A percentile compares a stretch with the other conserved stretches of the same genome.
phyloP scores from a whole-genome alignment of 352 stramenopile species.

The Phytopythium vexans region DNA sequence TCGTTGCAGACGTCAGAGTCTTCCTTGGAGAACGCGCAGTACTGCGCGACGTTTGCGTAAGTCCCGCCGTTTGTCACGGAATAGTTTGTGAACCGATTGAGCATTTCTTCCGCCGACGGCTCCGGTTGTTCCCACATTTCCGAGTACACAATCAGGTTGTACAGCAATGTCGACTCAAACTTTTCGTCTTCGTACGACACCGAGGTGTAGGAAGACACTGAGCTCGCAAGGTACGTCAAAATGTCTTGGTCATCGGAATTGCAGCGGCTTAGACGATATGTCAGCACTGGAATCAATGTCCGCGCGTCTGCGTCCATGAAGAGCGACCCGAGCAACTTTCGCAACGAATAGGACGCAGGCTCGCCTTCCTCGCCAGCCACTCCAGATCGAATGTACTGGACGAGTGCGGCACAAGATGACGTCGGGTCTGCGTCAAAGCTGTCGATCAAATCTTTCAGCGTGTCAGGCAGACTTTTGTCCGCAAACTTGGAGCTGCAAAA shows the following conservation, averaged over 20 bases:
- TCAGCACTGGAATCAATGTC: conserved; percentile 29
- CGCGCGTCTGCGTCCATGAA: conserved; percentile 13
- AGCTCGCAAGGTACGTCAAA: conserved; percentile 18
- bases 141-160: conserved; percentile 46
- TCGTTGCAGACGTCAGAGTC: conserved; percentile 20
- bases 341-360: conserved; percentile 23
- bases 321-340: conserved; percentile 20
- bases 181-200: conserved; percentile 14
- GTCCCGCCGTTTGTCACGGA: conserved; percentile 21
- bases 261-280: conserved; percentile 36
- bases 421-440: conserved; percentile 20
- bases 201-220: not conserved
- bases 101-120: conserved; percentile 11
- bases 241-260: conserved; percentile 20
- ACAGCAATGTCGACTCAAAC: conserved; percentile 28
- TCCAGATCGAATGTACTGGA: conserved; percentile 1
- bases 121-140: conserved; percentile 50
- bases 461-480: conserved; percentile 6
- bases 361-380: not conserved
- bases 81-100: conserved; percentile 16
- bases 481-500: conserved; percentile 17
- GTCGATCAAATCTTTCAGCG: conserved; percentile 15
- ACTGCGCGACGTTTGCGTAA: conserved; percentile 24
- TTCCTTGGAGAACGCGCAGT: conserved; percentile 53
- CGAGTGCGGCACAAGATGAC: conserved; percentile 20